Evolutionary conservation across 1,284 basidiomycete species (phyloP).

Genomic region (Irpex sp.): DNA sequence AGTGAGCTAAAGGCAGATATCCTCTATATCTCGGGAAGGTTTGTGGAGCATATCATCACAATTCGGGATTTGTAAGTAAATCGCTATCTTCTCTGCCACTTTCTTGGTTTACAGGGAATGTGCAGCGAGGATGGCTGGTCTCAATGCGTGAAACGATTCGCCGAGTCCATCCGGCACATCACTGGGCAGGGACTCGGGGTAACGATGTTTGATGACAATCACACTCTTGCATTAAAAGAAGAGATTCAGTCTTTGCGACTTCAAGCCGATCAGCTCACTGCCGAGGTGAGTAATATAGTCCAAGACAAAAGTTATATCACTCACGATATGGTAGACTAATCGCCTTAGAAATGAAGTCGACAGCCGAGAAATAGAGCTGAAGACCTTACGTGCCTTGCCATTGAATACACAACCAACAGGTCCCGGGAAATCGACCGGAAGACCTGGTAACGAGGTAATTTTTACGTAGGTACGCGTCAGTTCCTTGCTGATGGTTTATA

Average conservation of each 20-base stretch:
- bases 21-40: constrained; percentile 60
- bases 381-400: constrained; percentile 58
- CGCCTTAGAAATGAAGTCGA: constrained; percentile 50
- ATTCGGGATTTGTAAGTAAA: constrained; percentile 59
- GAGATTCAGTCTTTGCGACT: constrained; percentile 59
- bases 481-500: background rate
- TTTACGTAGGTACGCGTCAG: background rate
- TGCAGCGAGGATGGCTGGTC: constrained; percentile 65
- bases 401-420: constrained; percentile 26
- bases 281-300: constrained; percentile 48
- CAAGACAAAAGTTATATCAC: background rate
- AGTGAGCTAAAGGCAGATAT: constrained; percentile 64
- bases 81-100: background rate
- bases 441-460: constrained; percentile 48
- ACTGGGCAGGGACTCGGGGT: constrained; percentile 65
- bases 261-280: constrained; percentile 57
- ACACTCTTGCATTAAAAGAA: constrained; percentile 45
- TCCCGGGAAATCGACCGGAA: constrained; percentile 36
- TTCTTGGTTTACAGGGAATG: background rate
- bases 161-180: constrained; percentile 60
- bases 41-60: constrained; percentile 60
- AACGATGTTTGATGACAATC: constrained; percentile 38
- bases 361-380: constrained; percentile 63
- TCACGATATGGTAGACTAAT: constrained; percentile 36
- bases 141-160: constrained; percentile 57